A percentile compares a stretch with the other conserved stretches of the same genome.
Conservation (phyloP, 2,329 filamentous ascomycete species). For the Knoxdaviesia proteae region DNA sequence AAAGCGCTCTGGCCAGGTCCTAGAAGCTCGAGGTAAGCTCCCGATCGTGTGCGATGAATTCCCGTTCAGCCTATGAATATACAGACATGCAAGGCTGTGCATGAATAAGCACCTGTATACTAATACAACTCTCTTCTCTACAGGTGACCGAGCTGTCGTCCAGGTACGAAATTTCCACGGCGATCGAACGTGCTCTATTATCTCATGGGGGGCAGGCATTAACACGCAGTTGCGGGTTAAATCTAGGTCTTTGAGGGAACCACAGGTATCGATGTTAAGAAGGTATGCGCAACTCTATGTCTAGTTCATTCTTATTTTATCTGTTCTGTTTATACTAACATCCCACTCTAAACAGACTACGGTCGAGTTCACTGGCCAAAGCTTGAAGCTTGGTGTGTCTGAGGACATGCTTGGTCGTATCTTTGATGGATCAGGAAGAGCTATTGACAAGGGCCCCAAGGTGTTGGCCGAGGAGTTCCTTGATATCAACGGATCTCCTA, state of each 20-base stretch:
- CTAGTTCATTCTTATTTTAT: not conserved
- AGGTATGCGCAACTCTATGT: slow-evolving; percentile 32
- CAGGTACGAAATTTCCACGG: slow-evolving; percentile 39
- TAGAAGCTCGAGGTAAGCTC: slow-evolving; percentile 77
- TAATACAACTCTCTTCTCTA: not conserved
- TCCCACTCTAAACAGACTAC: slow-evolving; percentile 43
- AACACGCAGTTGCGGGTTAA: not conserved
- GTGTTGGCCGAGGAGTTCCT: slow-evolving; percentile 95
- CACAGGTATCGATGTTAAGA: slow-evolving; percentile 94
- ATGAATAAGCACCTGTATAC: not conserved
- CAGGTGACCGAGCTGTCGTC: slow-evolving; percentile 83
- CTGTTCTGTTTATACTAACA: slow-evolving; percentile 8
- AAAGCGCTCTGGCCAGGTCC: slow-evolving; percentile 79
- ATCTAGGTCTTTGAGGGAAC: slow-evolving; percentile 89
- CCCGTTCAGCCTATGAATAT: too few relatives aligned
- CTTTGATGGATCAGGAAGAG: slow-evolving; percentile 92
- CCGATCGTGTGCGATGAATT: too few relatives aligned
- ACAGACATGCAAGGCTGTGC: too few relatives aligned
- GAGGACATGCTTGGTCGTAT: slow-evolving; percentile 99
- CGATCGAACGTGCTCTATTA: slow-evolving; percentile 1
- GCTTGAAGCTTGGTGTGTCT: slow-evolving; percentile 93
- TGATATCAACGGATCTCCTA: slow-evolving; percentile 96
- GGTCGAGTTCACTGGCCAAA: slow-evolving; percentile 93
- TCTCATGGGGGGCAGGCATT: not conserved
- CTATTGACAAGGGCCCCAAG: slow-evolving; percentile 98